phyloP scores from a whole-genome alignment of 179 eudicot species.

The Drosera spatulata region DNA sequence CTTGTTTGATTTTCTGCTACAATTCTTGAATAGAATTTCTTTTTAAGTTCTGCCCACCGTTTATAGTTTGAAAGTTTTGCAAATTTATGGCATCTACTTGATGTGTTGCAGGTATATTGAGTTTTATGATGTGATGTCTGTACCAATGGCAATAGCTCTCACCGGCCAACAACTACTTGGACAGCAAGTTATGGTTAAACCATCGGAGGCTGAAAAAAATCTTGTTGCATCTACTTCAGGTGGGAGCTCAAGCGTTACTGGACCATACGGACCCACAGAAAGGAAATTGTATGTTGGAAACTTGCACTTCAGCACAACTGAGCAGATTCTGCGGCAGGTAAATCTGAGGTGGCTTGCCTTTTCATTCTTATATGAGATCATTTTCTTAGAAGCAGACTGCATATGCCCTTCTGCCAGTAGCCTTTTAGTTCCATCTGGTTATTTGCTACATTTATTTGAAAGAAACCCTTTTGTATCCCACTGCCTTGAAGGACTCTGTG shows the following conservation, averaged over 20 bases:
- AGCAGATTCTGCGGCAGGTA: conserved; percentile 85
- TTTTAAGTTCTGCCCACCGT: conserved; percentile 21
- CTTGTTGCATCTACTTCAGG: conserved; percentile 69
- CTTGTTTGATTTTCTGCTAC: conserved; percentile 22
- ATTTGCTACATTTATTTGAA: not conserved
- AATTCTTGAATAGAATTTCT: conserved; percentile 20
- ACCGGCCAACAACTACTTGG: conserved; percentile 88
- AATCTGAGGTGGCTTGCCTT: not conserved
- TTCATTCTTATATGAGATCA: not conserved
- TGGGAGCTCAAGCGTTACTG: conserved; percentile 44
- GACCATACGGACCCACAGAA: conserved; percentile 70
- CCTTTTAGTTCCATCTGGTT: too few species aligned
- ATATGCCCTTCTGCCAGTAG: too few species aligned
- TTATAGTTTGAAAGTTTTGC: conserved; percentile 2
- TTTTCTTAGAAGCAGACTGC: not conserved
- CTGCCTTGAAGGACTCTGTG: too few species aligned
- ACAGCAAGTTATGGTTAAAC: conserved; percentile 92
- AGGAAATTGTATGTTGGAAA: conserved; percentile 90
- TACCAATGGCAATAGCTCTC: conserved; percentile 96
- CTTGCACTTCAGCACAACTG: conserved; percentile 75
- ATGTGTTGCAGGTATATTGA: conserved; percentile 72
- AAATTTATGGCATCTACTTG: conserved; percentile 8
- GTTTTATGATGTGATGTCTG: conserved; percentile 87
- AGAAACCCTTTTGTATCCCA: too few species aligned
- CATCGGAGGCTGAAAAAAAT: conserved; percentile 97